Evolutionary conservation across 73 alveolate species (phyloP), one percentile per base, ranked within the genome.

Genomic region (Paramecium pentaurelia): DNA sequence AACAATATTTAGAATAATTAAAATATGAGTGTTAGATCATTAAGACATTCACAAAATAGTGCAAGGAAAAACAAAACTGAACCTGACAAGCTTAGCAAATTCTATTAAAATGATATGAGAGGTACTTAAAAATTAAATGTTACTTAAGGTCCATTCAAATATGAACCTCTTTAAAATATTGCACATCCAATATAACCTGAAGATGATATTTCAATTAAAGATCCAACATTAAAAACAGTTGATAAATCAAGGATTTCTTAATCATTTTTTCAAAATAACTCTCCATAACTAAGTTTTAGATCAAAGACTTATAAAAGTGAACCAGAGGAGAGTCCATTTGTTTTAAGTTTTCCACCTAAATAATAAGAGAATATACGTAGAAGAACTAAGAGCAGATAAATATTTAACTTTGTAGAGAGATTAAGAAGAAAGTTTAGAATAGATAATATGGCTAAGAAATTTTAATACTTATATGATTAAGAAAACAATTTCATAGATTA

Each of bases 101-200:
- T 64, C 28, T 12, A 14, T 28, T 10, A 51, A 9, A 34, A 40
- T 64, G 84, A 64, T 3, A 32, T 64, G 47, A 64, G 47, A 64
- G 51, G 47, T 32, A 64, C 9, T 28, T 20, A 64, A 32, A 64
- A 28, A 25, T 16, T 12, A 28, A 54, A 18, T n/a, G 32, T 25
- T 64, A 3, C 7, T 2, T 32, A 4, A 80, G 91, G 91, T 25
- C 91, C 91, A 42, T 80, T 80, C 18, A 32, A 45, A 49, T 80
- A 44, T 47, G 91, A 28, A 27, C 73, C 84, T 32, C 49, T 47
- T 14, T 42, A 80, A 44, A 44, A 27, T 27, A 45, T 80, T 20
- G 45, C 47, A 4, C 91, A 80, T 80, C 91, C 91, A 27, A 80
- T 80, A 32, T 80, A 80, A 80, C 91, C 91, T 7, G 73, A 80